Conservation (phyloP, 192 early-diverging fungal species). For the Chytriomyces sp. region DNA sequence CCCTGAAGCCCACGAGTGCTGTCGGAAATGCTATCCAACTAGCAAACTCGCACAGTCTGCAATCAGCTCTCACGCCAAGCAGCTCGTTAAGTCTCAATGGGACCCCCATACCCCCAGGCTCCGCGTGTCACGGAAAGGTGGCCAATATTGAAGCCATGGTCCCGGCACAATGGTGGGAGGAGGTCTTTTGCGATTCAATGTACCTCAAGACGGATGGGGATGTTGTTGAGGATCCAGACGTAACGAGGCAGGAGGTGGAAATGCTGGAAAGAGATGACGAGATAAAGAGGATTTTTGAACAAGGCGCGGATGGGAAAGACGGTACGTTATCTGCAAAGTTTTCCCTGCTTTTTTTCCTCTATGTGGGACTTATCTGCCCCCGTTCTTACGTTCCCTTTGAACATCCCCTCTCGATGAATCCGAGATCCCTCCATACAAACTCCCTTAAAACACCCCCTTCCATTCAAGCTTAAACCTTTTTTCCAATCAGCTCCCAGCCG, state of each 20-base stretch:
- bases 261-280: conserved; percentile 47
- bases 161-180: conserved; percentile 63
- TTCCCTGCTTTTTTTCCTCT: background rate
- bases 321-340: background rate
- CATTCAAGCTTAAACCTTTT: background rate
- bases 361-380: background rate
- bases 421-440: too few species aligned
- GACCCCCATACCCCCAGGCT: background rate
- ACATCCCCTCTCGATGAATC: too few species aligned
- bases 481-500: background rate
- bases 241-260: conserved; percentile 58
- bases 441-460: background rate
- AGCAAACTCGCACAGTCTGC: background rate
- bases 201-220: conserved; percentile 72
- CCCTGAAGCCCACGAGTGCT: too few species aligned
- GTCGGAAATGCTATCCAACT: background rate
- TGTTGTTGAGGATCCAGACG: conserved; percentile 69
- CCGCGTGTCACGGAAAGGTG: conserved; percentile 58
- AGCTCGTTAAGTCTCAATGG: background rate
- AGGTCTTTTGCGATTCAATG: conserved; percentile 56
- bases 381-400: too few species aligned
- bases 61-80: background rate
- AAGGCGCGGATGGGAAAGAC: conserved; percentile 5
- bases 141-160: conserved; percentile 54
- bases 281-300: conserved; percentile 37